These are phyloP conservation scores for Lachnellula willkommii DNA, from an alignment of 2,329 filamentous ascomycete species.

Conservation along the genomic window DNA sequence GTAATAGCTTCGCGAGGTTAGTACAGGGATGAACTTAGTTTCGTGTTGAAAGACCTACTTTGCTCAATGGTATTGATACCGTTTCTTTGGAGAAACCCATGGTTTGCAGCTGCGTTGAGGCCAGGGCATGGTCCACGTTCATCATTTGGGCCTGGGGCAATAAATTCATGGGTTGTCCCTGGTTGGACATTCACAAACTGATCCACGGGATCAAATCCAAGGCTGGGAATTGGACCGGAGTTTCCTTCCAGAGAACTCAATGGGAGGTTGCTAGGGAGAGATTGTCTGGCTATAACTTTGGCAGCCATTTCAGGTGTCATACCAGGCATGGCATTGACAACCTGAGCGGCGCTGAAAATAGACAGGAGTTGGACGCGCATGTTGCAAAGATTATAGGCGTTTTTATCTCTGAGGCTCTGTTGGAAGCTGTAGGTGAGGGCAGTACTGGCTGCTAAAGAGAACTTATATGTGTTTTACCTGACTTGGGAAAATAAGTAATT, in stretches of 20 bases:
- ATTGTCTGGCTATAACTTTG: neutral
- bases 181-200: slow-evolving; percentile 15
- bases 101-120: slow-evolving; percentile 37
- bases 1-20: slow-evolving; percentile 2
- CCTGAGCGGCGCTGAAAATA: too few species aligned
- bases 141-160: slow-evolving; percentile 9
- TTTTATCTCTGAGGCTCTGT: too few species aligned
- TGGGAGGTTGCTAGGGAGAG: slow-evolving; percentile 7
- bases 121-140: slow-evolving; percentile 20
- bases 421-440: too few species aligned
- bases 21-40: neutral
- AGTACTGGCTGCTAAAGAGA: too few species aligned
- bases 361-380: too few species aligned
- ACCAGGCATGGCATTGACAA: too few species aligned
- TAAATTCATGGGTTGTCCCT: slow-evolving; percentile 10
- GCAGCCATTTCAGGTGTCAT: too few species aligned
- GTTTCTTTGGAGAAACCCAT: slow-evolving; percentile 31
- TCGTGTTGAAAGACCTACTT: slow-evolving; percentile 1
- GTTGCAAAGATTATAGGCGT: too few species aligned
- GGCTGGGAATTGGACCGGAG: slow-evolving; percentile 10
- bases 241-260: slow-evolving; percentile 11
- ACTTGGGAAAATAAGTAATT: too few species aligned
- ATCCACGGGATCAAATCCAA: slow-evolving; percentile 7
- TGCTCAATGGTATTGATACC: slow-evolving; percentile 10
- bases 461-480: too few species aligned